Base-by-base conservation (phyloP, 306 rosid species). In the Lathyrus tuberosus region DNA sequence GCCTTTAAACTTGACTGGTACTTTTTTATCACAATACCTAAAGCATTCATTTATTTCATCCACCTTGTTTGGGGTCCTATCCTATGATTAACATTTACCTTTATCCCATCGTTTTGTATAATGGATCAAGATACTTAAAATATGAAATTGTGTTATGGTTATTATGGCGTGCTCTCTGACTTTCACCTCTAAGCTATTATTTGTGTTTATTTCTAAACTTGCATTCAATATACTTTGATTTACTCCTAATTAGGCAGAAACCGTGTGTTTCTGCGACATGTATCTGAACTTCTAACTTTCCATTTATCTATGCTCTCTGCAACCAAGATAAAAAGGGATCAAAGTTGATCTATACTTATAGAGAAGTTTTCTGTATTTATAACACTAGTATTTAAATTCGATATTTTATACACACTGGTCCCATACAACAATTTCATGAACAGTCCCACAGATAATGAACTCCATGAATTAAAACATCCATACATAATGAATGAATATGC, bases 391-490 rank as follows among this genome's bases (percentile, higher is more conserved):
- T 8, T 49, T 0, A 3, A 9, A 1, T 51, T 51, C 13, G 10
- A 51, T 49, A 49, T 51, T 51, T 51, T 48, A 48, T 16, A 7
- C 26, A 18, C 3, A 4, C 56, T 8, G 53, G 26, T 53, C 31
- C 9, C 60, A 20, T 53, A 11, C 60, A 53, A 53, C 31, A 52
- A 52, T 52, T 22, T 53, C 60, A 53, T 53, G 33, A 22, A 52
- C n/a, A 52, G 13, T 52, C 53, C 17, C 22, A 13, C n/a, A 46
- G 52, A n/a, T 16, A 48, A 7, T 48, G 31, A 41, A 37, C 67
- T 59, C 71, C 51, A 51, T 14, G 46, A 74, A 76, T 47, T 59
- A 40, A 59, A 74, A 28, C n/a, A 57, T 59, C 38, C 46, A 41
- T 14, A n/a, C 44, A 65, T 11, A 51, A 67, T 28, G 22, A 15